Evolutionary conservation across 176 grass and related monocot genomes (phyloP).

Genomic region (maize (Zea mays)): Zm-B73-REFERENCE-NAM-5.0 NC_050100.1:167950501-167951000

Average conservation of each 20-base stretch:
- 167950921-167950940: conserved; percentile 75
- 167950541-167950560: conserved; percentile 48
- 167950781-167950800: conserved; percentile 13
- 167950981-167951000: conserved; percentile 34
- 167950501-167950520: conserved; percentile 51
- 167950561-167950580: conserved; percentile 65
- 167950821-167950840: conserved; percentile 33
- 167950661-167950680: conserved; percentile 5
- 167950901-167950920: conserved; percentile 68
- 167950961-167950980: conserved; percentile 53
- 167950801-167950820: conserved; percentile 23
- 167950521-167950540: conserved; percentile 58
- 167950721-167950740: neutral
- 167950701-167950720: conserved; percentile 17
- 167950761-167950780: neutral
- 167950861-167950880: conserved; percentile 64
- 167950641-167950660: conserved; percentile 10
- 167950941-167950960: conserved; percentile 78
- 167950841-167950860: conserved; percentile 27
- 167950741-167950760: conserved; percentile 20
- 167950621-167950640: neutral
- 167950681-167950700: conserved; percentile 13
- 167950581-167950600: conserved; percentile 34
- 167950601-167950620: conserved; percentile 27
- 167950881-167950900: conserved; percentile 69